These are phyloP conservation scores for Avicennia marina DNA, from an alignment of 257 asterid genomes.

Conservation along the genomic window DNA sequence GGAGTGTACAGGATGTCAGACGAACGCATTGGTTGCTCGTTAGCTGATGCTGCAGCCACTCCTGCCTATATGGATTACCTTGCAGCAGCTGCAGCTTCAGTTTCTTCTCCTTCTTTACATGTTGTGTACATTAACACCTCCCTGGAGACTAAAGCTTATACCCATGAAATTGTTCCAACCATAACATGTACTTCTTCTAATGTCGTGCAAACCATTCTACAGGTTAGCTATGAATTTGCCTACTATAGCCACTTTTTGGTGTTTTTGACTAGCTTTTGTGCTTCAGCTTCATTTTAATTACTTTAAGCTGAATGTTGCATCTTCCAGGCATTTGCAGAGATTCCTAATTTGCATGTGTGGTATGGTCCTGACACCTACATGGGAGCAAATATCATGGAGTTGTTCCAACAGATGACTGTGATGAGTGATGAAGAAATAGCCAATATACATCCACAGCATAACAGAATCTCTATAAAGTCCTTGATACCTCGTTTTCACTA, in stretches of 20 bases:
- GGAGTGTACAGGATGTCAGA: constrained; percentile 93
- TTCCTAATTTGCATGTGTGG: constrained; percentile 67
- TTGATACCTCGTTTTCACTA: constrained; percentile 85
- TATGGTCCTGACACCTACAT: constrained; percentile 97
- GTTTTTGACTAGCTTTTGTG: not conserved
- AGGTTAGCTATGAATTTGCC: constrained; percentile 41
- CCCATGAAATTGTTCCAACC: constrained; percentile 96
- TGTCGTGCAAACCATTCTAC: constrained; percentile 83
- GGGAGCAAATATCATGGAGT: constrained; percentile 93
- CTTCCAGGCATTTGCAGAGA: constrained; percentile 79
- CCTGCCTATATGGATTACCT: constrained; percentile 90
- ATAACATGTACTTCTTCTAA: constrained; percentile 97
- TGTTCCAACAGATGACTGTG: constrained; percentile 71
- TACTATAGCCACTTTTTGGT: not conserved
- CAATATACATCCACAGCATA: constrained; percentile 73
- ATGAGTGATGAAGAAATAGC: constrained; percentile 95
- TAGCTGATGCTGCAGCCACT: constrained; percentile 96
- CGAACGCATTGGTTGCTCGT: constrained; percentile 82
- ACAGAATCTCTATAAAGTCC: constrained; percentile 60
- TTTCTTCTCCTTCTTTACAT: constrained; percentile 80
- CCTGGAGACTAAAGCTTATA: constrained; percentile 84
- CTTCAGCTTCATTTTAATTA: not conserved
- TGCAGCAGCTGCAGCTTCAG: constrained; percentile 54
- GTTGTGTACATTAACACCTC: constrained; percentile 93
- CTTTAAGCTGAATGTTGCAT: constrained; percentile 12